phyloP scores from a whole-genome alignment of 257 asterid species.

The Dorcoceras hygrometricum region DNA sequence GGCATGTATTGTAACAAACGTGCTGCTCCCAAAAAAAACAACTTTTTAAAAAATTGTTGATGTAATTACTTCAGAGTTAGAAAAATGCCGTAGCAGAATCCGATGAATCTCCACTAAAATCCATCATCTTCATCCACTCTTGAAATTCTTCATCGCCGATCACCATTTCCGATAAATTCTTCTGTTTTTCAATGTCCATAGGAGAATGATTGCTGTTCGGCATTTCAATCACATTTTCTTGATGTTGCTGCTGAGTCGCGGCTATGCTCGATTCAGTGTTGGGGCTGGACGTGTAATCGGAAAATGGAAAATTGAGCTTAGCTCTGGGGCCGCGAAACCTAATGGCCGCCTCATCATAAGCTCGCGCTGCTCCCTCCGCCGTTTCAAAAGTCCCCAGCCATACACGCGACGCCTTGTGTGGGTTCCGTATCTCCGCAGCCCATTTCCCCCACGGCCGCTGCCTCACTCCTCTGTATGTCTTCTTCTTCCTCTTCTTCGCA shows the following conservation, averaged over 20 bases:
- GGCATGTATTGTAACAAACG: too few relatives aligned
- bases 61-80: neutral
- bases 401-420: constrained; percentile 73
- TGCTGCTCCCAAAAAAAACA: too few relatives aligned
- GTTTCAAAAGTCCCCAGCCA: constrained; percentile 91
- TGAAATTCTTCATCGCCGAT: constrained; percentile 52
- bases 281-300: constrained; percentile 46
- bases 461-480: constrained; percentile 85
- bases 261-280: constrained; percentile 5
- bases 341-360: constrained; percentile 79
- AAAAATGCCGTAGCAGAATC: constrained; percentile 41
- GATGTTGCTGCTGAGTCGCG: constrained; percentile 14
- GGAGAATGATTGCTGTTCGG: constrained; percentile 16
- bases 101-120: constrained; percentile 47
- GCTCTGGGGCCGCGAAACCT: constrained; percentile 91
- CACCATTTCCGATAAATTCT: constrained; percentile 37
- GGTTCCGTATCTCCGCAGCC: constrained; percentile 93
- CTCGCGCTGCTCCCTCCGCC: constrained; percentile 81
- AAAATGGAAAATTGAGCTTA: constrained; percentile 68
- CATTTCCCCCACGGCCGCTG: constrained; percentile 97
- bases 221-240: neutral
- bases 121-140: constrained; percentile 66
- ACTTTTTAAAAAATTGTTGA: too few relatives aligned
- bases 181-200: neutral
- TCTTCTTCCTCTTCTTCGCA: constrained; percentile 46